Evolutionary conservation across 305 asterid species (phyloP), one percentile per base, ranked within the genome.

Genomic region (Ilex paraguariensis): DNA sequence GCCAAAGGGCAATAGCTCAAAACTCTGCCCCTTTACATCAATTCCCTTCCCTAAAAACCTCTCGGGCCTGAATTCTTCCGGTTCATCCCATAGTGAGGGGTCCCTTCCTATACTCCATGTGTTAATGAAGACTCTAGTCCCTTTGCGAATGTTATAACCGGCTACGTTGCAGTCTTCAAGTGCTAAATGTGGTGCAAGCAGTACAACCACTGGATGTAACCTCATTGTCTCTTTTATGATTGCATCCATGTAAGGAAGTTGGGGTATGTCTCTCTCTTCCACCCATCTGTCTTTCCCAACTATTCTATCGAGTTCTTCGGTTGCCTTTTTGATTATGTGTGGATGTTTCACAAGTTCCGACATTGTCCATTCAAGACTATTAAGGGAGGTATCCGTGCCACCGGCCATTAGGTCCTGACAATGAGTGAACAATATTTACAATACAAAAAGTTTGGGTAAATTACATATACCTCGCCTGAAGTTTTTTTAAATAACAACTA

Each of bases 101-200:
- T 82, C 62, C 60, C 86, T 64, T n/a, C 86, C 91, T 12, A 82
- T 65, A 70, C 82, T 78, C 82, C 85, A 81, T 3, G 72, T 66
- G 54, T 82, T 85, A 51, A 82, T 31, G 3, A 83, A 10, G 6
- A 77, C 46, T 0, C 10, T 69, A 0, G 83, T 80, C n/a, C 80
- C 85, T 62, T 79, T 79, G 1, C 75, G 52, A 21, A 84, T 68
- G 54, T 78, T 60, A 58, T 78, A 82, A 12, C 84, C 87, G 10
- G 67, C 69, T 7, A 82, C 73, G 0, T 67, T 70, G 57, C 77
- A 76, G 17, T 80, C 81, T 14, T 78, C 69, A 0, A 42, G 68
- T 1, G 88, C 61, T 13, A 10, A 72, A 56, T 74, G 86, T 0
- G 87, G 87, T 12, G 72, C 69, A 21, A 84, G 57, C 13, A 82